phyloP scores from a whole-genome alignment of 495 filamentous ascomycete species.

The Daldinia caldariorum region DNA sequence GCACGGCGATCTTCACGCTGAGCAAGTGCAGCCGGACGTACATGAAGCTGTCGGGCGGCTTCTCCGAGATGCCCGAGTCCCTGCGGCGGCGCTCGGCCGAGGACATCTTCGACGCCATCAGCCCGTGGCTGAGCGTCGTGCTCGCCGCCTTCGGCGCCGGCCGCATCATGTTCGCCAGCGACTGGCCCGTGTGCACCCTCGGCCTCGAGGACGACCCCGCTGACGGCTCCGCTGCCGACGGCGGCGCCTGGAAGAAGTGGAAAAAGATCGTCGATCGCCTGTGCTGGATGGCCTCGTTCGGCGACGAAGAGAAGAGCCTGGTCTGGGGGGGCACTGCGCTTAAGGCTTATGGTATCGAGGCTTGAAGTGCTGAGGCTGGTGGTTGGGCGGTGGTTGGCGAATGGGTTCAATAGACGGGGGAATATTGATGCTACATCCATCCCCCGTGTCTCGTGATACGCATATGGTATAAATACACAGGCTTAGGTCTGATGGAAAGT shows the following conservation, averaged over 20 bases:
- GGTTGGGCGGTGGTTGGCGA: too few species aligned
- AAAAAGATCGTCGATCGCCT: slow-evolving; percentile 67
- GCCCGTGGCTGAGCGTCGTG: slow-evolving; percentile 73
- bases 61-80: slow-evolving; percentile 73
- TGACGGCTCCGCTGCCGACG: slow-evolving; percentile 52
- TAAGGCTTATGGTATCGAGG: slow-evolving; percentile 68
- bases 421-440: slow-evolving; percentile 12
- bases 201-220: slow-evolving; percentile 34
- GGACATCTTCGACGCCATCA: slow-evolving; percentile 57
- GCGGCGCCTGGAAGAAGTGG: slow-evolving; percentile 66
- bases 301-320: slow-evolving; percentile 64
- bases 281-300: slow-evolving; percentile 66
- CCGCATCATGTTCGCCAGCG: slow-evolving; percentile 87
- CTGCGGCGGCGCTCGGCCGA: slow-evolving; percentile 53
- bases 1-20: slow-evolving; percentile 65
- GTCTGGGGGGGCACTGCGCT: slow-evolving; percentile 77
- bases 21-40: slow-evolving; percentile 69
- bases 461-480: neutral
- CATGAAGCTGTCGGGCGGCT: slow-evolving; percentile 89
- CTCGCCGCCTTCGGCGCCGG: slow-evolving; percentile 73
- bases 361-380: slow-evolving; percentile 12
- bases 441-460: neutral
- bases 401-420: neutral
- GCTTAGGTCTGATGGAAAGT: slow-evolving; percentile 6
- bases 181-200: slow-evolving; percentile 89